Conservation (phyloP, 768 basidiomycete species). For the Russula sp. region DNA sequence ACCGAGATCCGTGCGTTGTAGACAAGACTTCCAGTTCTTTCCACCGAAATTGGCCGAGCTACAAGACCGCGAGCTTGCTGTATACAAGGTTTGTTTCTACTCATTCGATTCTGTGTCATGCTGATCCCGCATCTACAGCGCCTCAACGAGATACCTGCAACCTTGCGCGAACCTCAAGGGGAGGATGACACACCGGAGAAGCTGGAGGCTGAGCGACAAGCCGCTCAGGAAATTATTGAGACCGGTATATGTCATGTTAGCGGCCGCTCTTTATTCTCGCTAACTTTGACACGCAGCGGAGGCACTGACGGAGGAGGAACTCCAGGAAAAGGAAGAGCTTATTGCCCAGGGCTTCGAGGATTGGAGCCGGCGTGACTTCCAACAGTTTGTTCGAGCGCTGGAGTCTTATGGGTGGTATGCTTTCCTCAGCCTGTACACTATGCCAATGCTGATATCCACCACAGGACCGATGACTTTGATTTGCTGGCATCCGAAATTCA, state of each 20-base stretch:
- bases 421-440: neutral
- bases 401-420: slow-evolving; percentile 76
- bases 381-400: slow-evolving; percentile 76
- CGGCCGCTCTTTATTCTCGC: neutral
- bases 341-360: slow-evolving; percentile 75
- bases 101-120: neutral
- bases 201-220: slow-evolving; percentile 70
- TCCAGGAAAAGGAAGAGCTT: slow-evolving; percentile 70
- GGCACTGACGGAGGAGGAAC: slow-evolving; percentile 84
- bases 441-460: neutral
- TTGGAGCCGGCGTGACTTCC: slow-evolving; percentile 93
- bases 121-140: slow-evolving; percentile 34
- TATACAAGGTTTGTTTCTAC: slow-evolving; percentile 51
- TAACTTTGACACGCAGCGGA: slow-evolving; percentile 48
- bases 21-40: slow-evolving; percentile 97
- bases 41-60: slow-evolving; percentile 69
- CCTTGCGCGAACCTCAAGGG: slow-evolving; percentile 55
- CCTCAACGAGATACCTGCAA: slow-evolving; percentile 58
- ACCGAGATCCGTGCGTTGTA: slow-evolving; percentile 27
- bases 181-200: slow-evolving; percentile 76
- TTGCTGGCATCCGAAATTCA: slow-evolving; percentile 76
- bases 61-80: slow-evolving; percentile 82
- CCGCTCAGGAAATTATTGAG: slow-evolving; percentile 84
- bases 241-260: slow-evolving; percentile 43
- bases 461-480: slow-evolving; percentile 57